Conservation (phyloP, 2,329 filamentous ascomycete genomes). For the Fusarium sp. region DNA sequence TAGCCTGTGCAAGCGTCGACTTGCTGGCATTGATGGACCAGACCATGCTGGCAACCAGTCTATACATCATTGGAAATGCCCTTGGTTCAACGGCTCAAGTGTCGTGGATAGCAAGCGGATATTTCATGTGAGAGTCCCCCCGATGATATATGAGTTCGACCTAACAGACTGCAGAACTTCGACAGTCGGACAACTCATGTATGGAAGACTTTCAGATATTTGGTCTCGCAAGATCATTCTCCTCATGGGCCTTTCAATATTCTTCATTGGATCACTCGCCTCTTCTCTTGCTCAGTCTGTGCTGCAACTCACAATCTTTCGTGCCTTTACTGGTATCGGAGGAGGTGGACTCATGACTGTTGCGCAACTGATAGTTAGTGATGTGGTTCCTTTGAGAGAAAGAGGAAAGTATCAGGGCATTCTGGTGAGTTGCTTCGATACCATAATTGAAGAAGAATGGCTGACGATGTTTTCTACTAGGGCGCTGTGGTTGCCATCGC, state of each 20-base stretch:
- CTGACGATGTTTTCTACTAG: no score
- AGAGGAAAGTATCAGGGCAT: constrained; percentile 79
- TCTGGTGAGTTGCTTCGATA: constrained; percentile 48
- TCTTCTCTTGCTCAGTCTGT: constrained; percentile 56
- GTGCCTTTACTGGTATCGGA: constrained; percentile 65
- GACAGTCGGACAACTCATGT: constrained; percentile 60
- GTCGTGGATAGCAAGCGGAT: constrained; percentile 67
- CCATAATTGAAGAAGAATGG: no score
- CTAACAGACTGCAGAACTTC: constrained; percentile 51
- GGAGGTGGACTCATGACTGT: constrained; percentile 79
- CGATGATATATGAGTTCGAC: background rate
- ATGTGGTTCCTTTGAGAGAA: constrained; percentile 75
- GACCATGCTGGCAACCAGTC: constrained; percentile 65
- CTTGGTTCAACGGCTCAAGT: constrained; percentile 62
- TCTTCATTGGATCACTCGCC: constrained; percentile 58
- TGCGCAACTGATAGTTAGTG: constrained; percentile 75
- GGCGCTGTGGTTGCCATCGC: constrained; percentile 63
- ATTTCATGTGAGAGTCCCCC: constrained; percentile 61
- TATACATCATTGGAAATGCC: constrained; percentile 65
- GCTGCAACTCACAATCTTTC: constrained; percentile 56
- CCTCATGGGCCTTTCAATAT: constrained; percentile 54
- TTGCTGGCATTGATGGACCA: constrained; percentile 68
- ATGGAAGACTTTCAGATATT: constrained; percentile 60
- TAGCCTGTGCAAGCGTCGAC: constrained; percentile 67
- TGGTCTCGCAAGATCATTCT: constrained; percentile 59